A percentile compares a stretch with the other conserved stretches of the same genome.
Evolutionary conservation across 2,329 filamentous ascomycete genomes (phyloP).

Genomic region (Cladophialophora psammophila): DNA sequence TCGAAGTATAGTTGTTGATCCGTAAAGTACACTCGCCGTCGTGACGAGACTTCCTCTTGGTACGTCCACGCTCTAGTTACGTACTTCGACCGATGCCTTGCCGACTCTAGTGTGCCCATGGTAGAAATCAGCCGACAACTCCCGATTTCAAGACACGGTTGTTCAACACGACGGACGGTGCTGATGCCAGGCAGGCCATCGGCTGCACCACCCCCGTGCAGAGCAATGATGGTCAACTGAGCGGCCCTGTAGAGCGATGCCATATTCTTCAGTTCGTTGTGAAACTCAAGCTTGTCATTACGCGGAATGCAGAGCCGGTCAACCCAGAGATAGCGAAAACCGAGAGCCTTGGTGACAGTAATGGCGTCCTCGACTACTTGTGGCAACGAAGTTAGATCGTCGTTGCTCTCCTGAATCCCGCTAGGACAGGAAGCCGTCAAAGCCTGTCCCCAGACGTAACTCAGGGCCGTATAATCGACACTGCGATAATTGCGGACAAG

Average conservation of each 20-base stretch:
- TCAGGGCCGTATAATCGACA: slow-evolving; percentile 52
- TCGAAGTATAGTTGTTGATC: slow-evolving; percentile 43
- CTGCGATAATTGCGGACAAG: neutral
- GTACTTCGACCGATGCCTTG: neutral
- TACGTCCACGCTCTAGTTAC: slow-evolving; percentile 46
- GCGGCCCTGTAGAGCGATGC: slow-evolving; percentile 56
- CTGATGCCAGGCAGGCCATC: slow-evolving; percentile 45
- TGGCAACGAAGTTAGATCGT: slow-evolving; percentile 8
- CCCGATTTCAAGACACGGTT: neutral
- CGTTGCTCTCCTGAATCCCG: slow-evolving; percentile 1
- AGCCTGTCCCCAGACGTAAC: slow-evolving; percentile 53
- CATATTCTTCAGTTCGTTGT: slow-evolving; percentile 55
- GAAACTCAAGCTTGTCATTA: slow-evolving; percentile 52
- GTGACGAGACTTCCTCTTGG: slow-evolving; percentile 46
- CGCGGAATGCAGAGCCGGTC: slow-evolving; percentile 45
- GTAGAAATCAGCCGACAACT: neutral
- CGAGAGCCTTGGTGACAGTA: slow-evolving; percentile 17
- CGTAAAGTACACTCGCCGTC: slow-evolving; percentile 45
- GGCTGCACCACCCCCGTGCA: slow-evolving; percentile 47
- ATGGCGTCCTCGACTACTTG: slow-evolving; percentile 23
- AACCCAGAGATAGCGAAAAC: slow-evolving; percentile 25
- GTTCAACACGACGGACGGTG: slow-evolving; percentile 3
- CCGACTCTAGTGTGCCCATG: slow-evolving; percentile 3
- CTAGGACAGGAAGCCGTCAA: slow-evolving; percentile 28
- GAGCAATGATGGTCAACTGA: slow-evolving; percentile 54